Percentiles rank a stretch among this genome's conserved stretches.
Evolutionary conservation across 202 grass and related monocot genomes (phyloP).

Genomic region (Thinopyrum obtusiflorum): DNA sequence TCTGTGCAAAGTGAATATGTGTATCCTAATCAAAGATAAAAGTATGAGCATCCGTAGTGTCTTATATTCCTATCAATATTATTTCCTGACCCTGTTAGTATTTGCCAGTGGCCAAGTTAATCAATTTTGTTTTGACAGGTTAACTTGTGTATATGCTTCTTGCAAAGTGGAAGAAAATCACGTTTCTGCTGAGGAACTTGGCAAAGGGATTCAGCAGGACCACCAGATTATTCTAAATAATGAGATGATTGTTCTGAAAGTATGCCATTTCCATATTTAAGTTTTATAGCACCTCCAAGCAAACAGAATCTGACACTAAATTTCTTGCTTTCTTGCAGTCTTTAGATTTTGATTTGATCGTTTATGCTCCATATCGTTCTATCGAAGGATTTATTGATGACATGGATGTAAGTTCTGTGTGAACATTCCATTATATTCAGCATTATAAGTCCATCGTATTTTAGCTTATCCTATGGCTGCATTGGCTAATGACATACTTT

Average conservation of each 20-base stretch:
- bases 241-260: constrained; percentile 88
- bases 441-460: not conserved
- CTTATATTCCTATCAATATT: not conserved
- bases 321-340: constrained; percentile 53
- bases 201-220: constrained; percentile 92
- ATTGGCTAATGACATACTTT: constrained; percentile 23
- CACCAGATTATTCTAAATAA: constrained; percentile 94
- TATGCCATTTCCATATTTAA: constrained; percentile 37
- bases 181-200: constrained; percentile 96
- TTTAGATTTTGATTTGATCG: constrained; percentile 90
- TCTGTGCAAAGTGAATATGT: not conserved
- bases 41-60: not conserved
- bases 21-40: constrained; percentile 1
- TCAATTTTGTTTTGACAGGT: constrained; percentile 51
- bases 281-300: constrained; percentile 21
- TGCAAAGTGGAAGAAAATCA: constrained; percentile 99
- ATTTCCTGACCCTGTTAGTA: constrained; percentile 23
- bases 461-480: not conserved
- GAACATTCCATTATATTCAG: constrained; percentile 13
- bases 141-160: constrained; percentile 96
- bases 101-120: constrained; percentile 1
- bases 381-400: constrained; percentile 86
- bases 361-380: constrained; percentile 89
- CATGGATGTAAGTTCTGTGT: constrained; percentile 57
- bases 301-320: constrained; percentile 7